Percentiles rank a stretch among this genome's conserved stretches.
Conservation (phyloP, 768 basidiomycete species). For the Naematelia encephala region DNA sequence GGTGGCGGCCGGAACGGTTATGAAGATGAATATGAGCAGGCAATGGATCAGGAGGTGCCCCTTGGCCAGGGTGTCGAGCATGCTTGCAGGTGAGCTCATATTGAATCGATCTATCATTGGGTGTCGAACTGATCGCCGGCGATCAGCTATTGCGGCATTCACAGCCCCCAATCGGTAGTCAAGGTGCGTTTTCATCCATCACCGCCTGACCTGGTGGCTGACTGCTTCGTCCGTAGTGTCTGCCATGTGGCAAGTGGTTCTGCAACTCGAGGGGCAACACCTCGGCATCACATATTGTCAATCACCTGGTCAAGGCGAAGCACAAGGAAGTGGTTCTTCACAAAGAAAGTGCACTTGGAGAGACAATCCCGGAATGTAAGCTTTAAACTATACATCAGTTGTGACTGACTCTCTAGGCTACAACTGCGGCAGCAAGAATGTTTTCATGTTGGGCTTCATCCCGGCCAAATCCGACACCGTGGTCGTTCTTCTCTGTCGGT, state of each 20-base stretch:
- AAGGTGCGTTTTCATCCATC: conserved; percentile 54
- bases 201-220: neutral
- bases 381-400: neutral
- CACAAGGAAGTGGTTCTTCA: conserved; percentile 98
- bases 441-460: conserved; percentile 98
- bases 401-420: conserved; percentile 55
- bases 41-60: conserved; percentile 16
- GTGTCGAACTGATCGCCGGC: conserved; percentile 10
- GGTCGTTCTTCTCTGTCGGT: conserved; percentile 91
- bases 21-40: conserved; percentile 32
- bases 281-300: conserved; percentile 97
- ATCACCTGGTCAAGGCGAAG: conserved; percentile 97
- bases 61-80: conserved; percentile 54
- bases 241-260: conserved; percentile 58
- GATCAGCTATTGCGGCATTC: conserved; percentile 91
- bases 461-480: conserved; percentile 99
- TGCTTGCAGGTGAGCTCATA: conserved; percentile 75
- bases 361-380: conserved; percentile 90
- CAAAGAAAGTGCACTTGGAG: conserved; percentile 89
- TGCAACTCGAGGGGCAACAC: conserved; percentile 98
- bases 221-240: conserved; percentile 31
- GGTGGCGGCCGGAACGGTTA: conserved; percentile 18
- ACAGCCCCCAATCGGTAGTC: conserved; percentile 94
- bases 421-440: conserved; percentile 98
- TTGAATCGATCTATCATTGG: neutral